phyloP scores from a whole-genome alignment of 345 rosid genomes.

The Corymbia maculata region DNA sequence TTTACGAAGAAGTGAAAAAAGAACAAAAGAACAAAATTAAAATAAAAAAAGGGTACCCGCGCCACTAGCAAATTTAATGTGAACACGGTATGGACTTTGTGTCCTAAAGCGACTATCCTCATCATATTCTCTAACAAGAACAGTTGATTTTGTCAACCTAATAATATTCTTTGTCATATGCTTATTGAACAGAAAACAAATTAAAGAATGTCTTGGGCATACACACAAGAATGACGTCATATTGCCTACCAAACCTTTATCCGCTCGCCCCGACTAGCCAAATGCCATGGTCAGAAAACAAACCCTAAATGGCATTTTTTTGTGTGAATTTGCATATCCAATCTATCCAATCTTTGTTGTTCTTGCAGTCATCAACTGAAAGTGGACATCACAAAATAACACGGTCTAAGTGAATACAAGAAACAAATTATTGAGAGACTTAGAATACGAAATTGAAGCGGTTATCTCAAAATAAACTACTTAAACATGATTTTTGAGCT shows the following conservation, averaged over 20 bases:
- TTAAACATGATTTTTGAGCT: background rate
- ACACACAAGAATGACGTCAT: background rate
- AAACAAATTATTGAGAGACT: background rate
- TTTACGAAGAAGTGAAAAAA: background rate
- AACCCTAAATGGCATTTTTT: background rate
- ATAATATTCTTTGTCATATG: background rate
- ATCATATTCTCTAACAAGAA: background rate
- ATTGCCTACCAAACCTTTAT: background rate
- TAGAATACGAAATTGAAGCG: background rate
- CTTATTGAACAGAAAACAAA: background rate
- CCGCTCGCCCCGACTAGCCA: background rate
- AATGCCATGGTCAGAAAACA: background rate
- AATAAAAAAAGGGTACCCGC: background rate
- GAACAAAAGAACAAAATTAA: background rate
- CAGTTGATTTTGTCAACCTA: background rate
- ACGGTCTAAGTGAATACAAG: background rate
- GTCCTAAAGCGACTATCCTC: background rate
- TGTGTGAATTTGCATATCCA: background rate
- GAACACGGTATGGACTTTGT: background rate
- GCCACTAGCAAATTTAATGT: background rate
- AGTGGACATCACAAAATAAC: background rate
- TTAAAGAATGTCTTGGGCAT: background rate
- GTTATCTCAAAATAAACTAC: background rate
- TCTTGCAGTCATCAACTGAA: background rate
- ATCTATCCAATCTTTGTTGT: background rate